Percentiles rank a stretch among this genome's conserved stretches.
Evolutionary conservation across 176 grass and related monocot species (phyloP).

Genomic region (Carex pumila): DNA sequence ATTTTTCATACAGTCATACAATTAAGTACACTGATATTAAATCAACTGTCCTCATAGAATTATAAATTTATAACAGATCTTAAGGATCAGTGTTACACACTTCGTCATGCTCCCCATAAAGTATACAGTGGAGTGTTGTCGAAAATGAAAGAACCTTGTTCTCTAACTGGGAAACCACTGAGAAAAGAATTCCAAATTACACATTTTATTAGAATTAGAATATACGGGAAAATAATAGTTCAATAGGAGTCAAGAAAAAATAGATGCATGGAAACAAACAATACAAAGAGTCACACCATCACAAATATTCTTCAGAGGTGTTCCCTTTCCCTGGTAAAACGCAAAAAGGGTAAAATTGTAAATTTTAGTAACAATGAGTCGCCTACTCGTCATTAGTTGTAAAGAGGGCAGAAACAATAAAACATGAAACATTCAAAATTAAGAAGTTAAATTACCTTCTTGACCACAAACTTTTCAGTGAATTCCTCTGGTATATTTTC

Average conservation of each 20-base stretch:
- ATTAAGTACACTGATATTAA: background rate
- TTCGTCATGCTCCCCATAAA: slow-evolving; percentile 10
- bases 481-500: slow-evolving; percentile 2
- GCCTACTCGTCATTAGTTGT: background rate
- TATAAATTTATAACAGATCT: background rate
- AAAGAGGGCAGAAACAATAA: background rate
- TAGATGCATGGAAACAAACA: background rate
- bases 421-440: background rate
- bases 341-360: background rate
- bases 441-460: background rate
- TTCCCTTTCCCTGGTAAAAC: slow-evolving; percentile 12
- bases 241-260: background rate
- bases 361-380: background rate
- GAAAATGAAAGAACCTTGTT: slow-evolving; percentile 26
- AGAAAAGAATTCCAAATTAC: background rate
- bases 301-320: slow-evolving; percentile 15
- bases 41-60: background rate
- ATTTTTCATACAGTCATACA: background rate
- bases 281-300: background rate
- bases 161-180: slow-evolving; percentile 40
- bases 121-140: slow-evolving; percentile 22
- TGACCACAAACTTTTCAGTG: background rate
- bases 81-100: background rate
- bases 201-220: slow-evolving; percentile 9
- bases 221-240: background rate